Conservation (phyloP, 2,329 filamentous ascomycete genomes). For the Trichoderma guizhouense region DNA sequence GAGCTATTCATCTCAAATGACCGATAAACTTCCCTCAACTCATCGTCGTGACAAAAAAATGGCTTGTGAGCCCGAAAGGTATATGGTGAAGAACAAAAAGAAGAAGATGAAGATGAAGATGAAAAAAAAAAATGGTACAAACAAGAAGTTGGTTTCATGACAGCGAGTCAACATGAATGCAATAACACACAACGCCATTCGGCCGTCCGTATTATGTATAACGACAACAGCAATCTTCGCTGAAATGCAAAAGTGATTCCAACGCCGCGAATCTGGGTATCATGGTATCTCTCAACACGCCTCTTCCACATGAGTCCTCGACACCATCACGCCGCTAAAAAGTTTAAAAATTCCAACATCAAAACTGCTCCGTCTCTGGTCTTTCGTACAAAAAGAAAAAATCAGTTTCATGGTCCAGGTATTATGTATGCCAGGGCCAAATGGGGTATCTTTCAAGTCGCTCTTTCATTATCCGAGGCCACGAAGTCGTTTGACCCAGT, state of each 20-base stretch:
- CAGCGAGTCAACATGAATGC: constrained; percentile 2
- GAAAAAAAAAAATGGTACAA: constrained; percentile 5
- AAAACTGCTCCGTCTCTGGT: neutral
- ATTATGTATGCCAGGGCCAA: neutral
- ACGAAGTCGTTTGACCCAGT: constrained; percentile 54
- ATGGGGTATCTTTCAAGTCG: neutral
- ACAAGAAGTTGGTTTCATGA: constrained; percentile 4
- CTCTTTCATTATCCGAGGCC: constrained; percentile 37
- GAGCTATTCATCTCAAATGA: constrained; percentile 15
- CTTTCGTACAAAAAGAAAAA: neutral
- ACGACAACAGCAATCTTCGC: constrained; percentile 17
- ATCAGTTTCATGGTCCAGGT: neutral
- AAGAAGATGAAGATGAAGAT: neutral
- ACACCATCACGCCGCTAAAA: constrained; percentile 16
- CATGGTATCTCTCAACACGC: constrained; percentile 21
- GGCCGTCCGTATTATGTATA: constrained; percentile 13
- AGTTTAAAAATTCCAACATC: constrained; percentile 4
- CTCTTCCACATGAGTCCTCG: constrained; percentile 12
- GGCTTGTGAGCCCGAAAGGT: neutral
- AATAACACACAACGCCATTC: constrained; percentile 17
- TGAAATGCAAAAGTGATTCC: constrained; percentile 19
- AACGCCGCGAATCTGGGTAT: constrained; percentile 27
- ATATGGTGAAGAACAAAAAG: constrained; percentile 6
- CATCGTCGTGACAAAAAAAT: neutral
- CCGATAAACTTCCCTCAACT: neutral